phyloP scores from a whole-genome alignment of 352 stramenopile genomes.

The Pythium biforme region DNA sequence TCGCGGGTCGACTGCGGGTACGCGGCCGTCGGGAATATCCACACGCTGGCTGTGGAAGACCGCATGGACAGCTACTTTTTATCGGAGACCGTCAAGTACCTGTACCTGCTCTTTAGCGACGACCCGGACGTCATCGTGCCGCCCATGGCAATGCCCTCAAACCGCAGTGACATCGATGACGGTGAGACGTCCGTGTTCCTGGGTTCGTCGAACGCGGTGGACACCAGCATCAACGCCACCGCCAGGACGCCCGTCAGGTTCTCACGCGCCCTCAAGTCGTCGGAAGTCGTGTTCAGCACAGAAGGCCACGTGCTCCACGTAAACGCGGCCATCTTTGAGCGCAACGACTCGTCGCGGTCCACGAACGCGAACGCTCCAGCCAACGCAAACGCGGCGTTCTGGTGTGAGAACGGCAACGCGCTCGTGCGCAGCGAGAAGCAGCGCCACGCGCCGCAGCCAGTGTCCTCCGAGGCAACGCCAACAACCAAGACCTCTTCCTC shows the following conservation, averaged over 20 bases:
- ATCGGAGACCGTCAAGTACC: conserved; percentile 98
- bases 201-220: not conserved
- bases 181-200: too few relatives aligned
- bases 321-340: conserved; percentile 50
- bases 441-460: conserved; percentile 16
- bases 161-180: not conserved
- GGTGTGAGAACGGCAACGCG: conserved; percentile 58
- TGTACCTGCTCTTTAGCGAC: conserved; percentile 98
- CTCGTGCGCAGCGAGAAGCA: conserved; percentile 30
- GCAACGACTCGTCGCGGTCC: too few relatives aligned
- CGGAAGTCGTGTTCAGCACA: conserved; percentile 79
- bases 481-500: too few relatives aligned
- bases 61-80: conserved; percentile 99
- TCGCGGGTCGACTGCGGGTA: conserved; percentile 91
- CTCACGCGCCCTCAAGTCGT: conserved; percentile 50
- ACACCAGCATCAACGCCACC: conserved; percentile 1
- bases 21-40: conserved; percentile 89
- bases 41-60: conserved; percentile 89
- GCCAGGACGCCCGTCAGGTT: not conserved
- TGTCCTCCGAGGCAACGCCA: too few relatives aligned
- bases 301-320: conserved; percentile 80
- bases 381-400: conserved; percentile 15
- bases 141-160: conserved; percentile 15
- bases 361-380: too few relatives aligned
- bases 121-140: conserved; percentile 73